Evolutionary conservation across 345 rosid species (phyloP).

Genomic region (Schrenkiella parvula): DNA sequence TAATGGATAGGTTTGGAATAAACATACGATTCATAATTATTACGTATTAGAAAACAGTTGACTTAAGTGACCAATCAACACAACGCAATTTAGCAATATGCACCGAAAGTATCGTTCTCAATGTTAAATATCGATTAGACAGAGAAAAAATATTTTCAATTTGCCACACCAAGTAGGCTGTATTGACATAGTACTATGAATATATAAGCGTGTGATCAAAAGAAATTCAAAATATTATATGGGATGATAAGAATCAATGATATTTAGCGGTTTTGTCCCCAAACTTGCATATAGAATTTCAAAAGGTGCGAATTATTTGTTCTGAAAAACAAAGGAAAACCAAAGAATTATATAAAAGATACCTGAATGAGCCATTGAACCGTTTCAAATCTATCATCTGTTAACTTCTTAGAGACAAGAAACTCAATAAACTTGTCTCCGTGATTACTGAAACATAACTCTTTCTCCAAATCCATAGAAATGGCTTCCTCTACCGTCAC

Average conservation of each 20-base stretch:
- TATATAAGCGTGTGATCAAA: neutral
- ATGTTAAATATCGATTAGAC: too few relatives aligned
- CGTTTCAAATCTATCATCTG: constrained; percentile 4
- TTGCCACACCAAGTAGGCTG: neutral
- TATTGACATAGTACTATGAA: neutral
- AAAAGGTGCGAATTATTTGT: neutral
- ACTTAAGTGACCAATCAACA: too few relatives aligned
- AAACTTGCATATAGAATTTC: neutral
- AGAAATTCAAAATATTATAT: neutral
- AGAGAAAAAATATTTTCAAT: too few relatives aligned
- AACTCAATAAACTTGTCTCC: constrained; percentile 24
- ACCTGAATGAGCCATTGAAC: constrained; percentile 34
- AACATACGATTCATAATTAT: neutral
- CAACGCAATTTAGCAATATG: too few relatives aligned
- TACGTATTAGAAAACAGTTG: neutral
- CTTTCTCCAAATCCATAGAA: constrained; percentile 27
- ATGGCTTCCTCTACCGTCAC: constrained; percentile 20
- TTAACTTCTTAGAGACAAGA: constrained; percentile 16
- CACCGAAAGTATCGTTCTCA: too few relatives aligned
- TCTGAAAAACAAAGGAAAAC: neutral
- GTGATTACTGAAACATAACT: neutral
- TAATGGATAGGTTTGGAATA: neutral
- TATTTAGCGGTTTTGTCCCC: neutral
- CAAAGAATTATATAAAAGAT: neutral
- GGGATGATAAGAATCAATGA: neutral